Percentiles rank a stretch among this genome's conserved stretches.
phyloP scores from a whole-genome alignment of 768 basidiomycete species.

The Dentipellis sp. region DNA sequence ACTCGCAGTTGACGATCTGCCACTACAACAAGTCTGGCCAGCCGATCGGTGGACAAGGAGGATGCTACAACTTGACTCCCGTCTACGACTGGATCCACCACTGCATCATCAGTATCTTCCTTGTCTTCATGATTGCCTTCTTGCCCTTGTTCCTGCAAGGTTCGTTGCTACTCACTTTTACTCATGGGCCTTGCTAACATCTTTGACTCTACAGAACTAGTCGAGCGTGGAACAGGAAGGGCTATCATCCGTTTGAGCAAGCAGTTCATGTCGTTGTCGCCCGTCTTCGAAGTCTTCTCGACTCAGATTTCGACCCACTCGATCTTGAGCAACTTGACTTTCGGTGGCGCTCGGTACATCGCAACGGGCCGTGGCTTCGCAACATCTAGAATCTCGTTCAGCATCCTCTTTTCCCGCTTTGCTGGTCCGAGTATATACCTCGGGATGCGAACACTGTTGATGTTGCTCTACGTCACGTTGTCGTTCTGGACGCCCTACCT shows the following conservation, averaged over 20 bases:
- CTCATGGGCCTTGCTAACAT: conserved; percentile 4
- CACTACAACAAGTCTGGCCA: conserved; percentile 63
- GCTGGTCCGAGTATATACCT: conserved; percentile 98
- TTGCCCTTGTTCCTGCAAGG: conserved; percentile 93
- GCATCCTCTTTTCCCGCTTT: conserved; percentile 94
- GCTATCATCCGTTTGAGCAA: conserved; percentile 88
- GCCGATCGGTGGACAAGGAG: conserved; percentile 67
- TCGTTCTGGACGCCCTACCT: conserved; percentile 87
- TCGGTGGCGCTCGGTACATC: conserved; percentile 97
- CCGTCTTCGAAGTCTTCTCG: conserved; percentile 95
- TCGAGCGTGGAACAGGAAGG: conserved; percentile 89
- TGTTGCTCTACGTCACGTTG: conserved; percentile 91
- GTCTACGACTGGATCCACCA: conserved; percentile 94
- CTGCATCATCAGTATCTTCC: conserved; percentile 95
- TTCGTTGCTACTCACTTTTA: conserved; percentile 22
- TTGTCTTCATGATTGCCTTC: conserved; percentile 98
- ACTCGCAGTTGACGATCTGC: conserved; percentile 74
- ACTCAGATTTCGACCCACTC: conserved; percentile 99
- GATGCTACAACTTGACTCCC: conserved; percentile 91
- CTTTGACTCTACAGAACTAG: conserved; percentile 55
- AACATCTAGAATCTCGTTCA: conserved; percentile 90
- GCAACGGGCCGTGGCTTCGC: conserved; percentile 99
- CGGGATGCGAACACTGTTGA: conserved; percentile 86
- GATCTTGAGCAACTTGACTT: conserved; percentile 92
- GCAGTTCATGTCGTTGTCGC: conserved; percentile 90